These are phyloP conservation scores for Fusarium hostae DNA, from an alignment of 2,329 filamentous ascomycete species.

Conservation along the genomic window DNA sequence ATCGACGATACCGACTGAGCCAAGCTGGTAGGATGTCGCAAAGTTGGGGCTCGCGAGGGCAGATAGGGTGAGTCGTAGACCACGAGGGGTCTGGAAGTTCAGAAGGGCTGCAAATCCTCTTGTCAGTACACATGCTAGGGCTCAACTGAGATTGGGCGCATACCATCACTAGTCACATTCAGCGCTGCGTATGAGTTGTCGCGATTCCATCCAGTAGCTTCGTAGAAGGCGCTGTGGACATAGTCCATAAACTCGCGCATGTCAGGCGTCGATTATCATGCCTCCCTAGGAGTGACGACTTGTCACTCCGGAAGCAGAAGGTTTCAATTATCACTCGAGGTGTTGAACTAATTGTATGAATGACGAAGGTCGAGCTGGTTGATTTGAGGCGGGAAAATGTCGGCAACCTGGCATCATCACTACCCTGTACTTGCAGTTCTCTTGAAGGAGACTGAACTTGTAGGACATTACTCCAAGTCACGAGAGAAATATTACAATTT, in stretches of 20 bases:
- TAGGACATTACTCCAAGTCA: not conserved
- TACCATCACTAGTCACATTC: constrained; percentile 85
- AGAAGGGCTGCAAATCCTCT: constrained; percentile 71
- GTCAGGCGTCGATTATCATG: constrained; percentile 48
- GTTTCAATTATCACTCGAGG: not conserved
- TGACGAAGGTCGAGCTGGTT: not conserved
- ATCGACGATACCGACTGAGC: constrained; percentile 90
- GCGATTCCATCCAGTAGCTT: constrained; percentile 86
- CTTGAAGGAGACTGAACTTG: not conserved
- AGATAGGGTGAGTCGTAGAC: constrained; percentile 86
- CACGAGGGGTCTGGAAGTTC: constrained; percentile 86
- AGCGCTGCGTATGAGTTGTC: constrained; percentile 93
- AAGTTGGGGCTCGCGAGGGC: constrained; percentile 94
- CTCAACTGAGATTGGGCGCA: constrained; percentile 6
- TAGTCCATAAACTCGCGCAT: constrained; percentile 99
- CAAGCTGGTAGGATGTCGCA: constrained; percentile 91
- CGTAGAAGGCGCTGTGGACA: constrained; percentile 89
- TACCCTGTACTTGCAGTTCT: constrained; percentile 17
- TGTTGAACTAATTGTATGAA: not conserved
- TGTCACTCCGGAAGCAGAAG: constrained; percentile 32
- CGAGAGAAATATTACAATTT: not conserved
- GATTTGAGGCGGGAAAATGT: constrained; percentile 17
- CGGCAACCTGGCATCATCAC: constrained; percentile 2
- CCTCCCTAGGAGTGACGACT: constrained; percentile 30
- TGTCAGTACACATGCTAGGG: constrained; percentile 33